Evolutionary conservation across 352 stramenopile species (phyloP), one percentile per base, ranked within the genome.

Genomic region (Elongisporangium undulatum): DNA sequence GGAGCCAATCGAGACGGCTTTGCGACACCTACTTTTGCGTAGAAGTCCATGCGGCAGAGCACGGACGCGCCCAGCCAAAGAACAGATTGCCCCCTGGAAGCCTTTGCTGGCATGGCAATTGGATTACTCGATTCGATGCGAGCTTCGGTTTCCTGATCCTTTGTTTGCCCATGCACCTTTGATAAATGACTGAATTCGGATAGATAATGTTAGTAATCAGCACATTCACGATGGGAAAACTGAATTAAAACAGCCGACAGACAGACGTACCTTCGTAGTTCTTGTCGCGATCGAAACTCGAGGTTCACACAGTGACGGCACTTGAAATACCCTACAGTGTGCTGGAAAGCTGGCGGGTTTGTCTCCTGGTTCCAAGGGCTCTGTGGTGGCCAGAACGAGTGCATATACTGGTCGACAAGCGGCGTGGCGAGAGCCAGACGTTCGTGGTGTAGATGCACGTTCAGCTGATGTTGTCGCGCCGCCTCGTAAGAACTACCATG

Each of bases 331-430:
- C 77, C 77, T 4, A 87, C 63, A 60, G 77, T 82, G 52, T 21
- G 62, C 50, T 59, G 63, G 56, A 49, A 51, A 12, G 55, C 66
- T 3, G 21, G 51, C 16, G 67, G 45, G 4, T 74, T 52, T 12
- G 41, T 50, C 19, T 74, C 69, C 49, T 79, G 56, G 15, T 64
- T 78, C 79, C 79, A 89, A 22, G 77, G 73, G 45, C 63, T 67
- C 21, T 69, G 67, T 24, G 67, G 59, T 0, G 79, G 77, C 79
- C 77, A 89, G 54, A 82, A 89, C 20, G 68, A 65, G 21, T 87
- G 79, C 23, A 87, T 54, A 54, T 85, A 85, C 54, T 89, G 77
- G 26, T 89, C 77, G 0, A 71, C 63, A 1, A 82, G 16, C 4
- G 79, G 71, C 0, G 68, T 79, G 1, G 67, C 58, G 8, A 56